Evolutionary conservation across 805 yeast genomes (phyloP).

Genomic region (Ogataea dorogensis): DNA sequence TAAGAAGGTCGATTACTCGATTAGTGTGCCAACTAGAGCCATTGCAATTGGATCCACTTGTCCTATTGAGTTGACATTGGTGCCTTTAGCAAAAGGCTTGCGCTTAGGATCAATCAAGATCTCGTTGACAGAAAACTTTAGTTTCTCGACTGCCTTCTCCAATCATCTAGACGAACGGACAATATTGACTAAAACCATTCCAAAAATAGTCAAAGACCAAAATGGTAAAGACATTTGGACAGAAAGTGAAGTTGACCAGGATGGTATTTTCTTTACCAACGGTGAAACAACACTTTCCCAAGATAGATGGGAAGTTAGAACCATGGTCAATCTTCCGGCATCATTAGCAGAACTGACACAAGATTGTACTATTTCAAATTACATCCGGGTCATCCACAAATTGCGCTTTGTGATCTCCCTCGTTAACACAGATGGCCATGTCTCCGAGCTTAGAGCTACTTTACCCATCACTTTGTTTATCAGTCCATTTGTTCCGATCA

Average conservation of each 20-base stretch:
- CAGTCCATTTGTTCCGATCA: conserved; percentile 75
- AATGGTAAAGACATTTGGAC: conserved; percentile 45
- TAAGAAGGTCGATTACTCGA: conserved; percentile 81
- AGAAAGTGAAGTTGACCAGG: conserved; percentile 33
- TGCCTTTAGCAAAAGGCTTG: conserved; percentile 81
- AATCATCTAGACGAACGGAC: conserved; percentile 63
- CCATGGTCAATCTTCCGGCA: conserved; percentile 64
- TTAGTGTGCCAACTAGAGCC: conserved; percentile 84
- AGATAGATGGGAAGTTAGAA: conserved; percentile 74
- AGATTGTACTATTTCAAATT: conserved; percentile 71
- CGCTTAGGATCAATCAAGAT: conserved; percentile 71
- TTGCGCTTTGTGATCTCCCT: conserved; percentile 77
- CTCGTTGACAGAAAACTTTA: conserved; percentile 62
- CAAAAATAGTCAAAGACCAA: conserved; percentile 37
- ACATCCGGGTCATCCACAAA: conserved; percentile 85
- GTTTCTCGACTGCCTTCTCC: conserved; percentile 55
- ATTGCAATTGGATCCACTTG: conserved; percentile 83
- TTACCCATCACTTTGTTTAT: conserved; percentile 59
- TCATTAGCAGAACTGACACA: conserved; percentile 77
- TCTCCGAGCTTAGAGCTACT: conserved; percentile 87
- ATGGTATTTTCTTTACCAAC: conserved; percentile 38
- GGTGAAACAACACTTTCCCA: conserved; percentile 34
- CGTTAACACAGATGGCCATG: conserved; percentile 87
- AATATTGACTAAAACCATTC: conserved; percentile 47
- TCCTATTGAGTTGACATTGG: conserved; percentile 66